Conservation (phyloP, 345 rosid genomes). For the Bruguiera gymnorhiza region DNA sequence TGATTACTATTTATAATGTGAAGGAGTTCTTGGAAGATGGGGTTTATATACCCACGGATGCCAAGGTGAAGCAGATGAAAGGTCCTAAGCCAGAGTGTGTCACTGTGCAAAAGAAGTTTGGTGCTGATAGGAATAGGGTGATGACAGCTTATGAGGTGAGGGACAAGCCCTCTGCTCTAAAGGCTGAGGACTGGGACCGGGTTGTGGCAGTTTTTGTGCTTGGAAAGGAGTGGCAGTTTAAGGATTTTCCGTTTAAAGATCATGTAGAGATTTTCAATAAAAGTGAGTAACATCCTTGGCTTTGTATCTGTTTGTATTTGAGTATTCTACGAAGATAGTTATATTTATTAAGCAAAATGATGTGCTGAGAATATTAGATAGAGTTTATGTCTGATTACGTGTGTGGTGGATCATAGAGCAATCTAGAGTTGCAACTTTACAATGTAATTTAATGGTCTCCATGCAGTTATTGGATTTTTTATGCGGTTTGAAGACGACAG, state of each 20-base stretch:
- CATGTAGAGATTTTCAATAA: constrained; percentile 90
- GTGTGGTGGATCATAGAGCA: not conserved
- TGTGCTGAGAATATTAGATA: not conserved
- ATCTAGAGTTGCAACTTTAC: constrained; percentile 3
- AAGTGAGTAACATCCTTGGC: constrained; percentile 52
- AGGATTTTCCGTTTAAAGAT: constrained; percentile 97
- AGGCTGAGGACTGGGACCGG: constrained; percentile 89
- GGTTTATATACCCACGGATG: constrained; percentile 74
- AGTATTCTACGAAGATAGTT: not conserved
- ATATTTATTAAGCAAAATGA: not conserved
- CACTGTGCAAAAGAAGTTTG: constrained; percentile 95
- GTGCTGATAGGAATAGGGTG: constrained; percentile 79
- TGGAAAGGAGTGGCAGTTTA: constrained; percentile 99
- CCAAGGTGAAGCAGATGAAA: constrained; percentile 83
- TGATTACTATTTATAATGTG: constrained; percentile 87
- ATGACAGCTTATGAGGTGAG: constrained; percentile 92
- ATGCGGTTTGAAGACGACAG: constrained; percentile 98
- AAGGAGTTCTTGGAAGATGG: constrained; percentile 96
- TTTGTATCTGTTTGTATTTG: not conserved
- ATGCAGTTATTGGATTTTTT: constrained; percentile 83
- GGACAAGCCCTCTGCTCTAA: constrained; percentile 75
- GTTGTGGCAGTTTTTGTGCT: constrained; percentile 87
- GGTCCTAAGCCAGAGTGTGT: constrained; percentile 84
- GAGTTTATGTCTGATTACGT: not conserved
- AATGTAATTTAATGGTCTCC: constrained; percentile 5